phyloP scores from a whole-genome alignment of 1,284 basidiomycete genomes.

The Fomitopsis betulina region DNA sequence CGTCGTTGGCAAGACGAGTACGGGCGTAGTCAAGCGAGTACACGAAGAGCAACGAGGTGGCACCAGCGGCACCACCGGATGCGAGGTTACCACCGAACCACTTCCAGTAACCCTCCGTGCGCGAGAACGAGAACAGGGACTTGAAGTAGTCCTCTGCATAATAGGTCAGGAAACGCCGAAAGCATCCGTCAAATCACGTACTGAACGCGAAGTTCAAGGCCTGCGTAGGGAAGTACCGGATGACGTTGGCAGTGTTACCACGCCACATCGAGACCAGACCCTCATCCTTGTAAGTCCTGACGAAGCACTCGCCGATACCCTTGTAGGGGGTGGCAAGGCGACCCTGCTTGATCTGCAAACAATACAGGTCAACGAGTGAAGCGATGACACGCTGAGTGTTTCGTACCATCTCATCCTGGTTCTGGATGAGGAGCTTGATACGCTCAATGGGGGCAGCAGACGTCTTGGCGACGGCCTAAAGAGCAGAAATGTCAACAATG shows the following conservation, averaged over 20 bases:
- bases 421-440: conserved; percentile 97
- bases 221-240: conserved; percentile 97
- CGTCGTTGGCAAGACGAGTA: conserved; percentile 97
- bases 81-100: conserved; percentile 93
- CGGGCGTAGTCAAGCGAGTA: conserved; percentile 97
- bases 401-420: conserved; percentile 89
- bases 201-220: conserved; percentile 96
- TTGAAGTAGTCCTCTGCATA: conserved; percentile 92
- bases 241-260: conserved; percentile 97
- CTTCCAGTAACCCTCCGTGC: conserved; percentile 83
- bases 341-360: conserved; percentile 86
- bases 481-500: conserved; percentile 8
- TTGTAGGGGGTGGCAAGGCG: conserved; percentile 91
- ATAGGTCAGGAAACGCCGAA: conserved; percentile 21
- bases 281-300: conserved; percentile 87
- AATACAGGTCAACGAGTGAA: conserved; percentile 21
- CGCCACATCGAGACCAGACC: conserved; percentile 90
- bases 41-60: conserved; percentile 93
- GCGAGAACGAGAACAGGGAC: conserved; percentile 90
- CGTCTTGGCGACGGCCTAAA: conserved; percentile 93
- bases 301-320: conserved; percentile 87
- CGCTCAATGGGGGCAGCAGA: conserved; percentile 98
- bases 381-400: background rate
- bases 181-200: conserved; percentile 34
- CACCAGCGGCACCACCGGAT: conserved; percentile 97